Conservation (phyloP, 116 monocot species). For the Dioscorea cayenensis region DNA sequence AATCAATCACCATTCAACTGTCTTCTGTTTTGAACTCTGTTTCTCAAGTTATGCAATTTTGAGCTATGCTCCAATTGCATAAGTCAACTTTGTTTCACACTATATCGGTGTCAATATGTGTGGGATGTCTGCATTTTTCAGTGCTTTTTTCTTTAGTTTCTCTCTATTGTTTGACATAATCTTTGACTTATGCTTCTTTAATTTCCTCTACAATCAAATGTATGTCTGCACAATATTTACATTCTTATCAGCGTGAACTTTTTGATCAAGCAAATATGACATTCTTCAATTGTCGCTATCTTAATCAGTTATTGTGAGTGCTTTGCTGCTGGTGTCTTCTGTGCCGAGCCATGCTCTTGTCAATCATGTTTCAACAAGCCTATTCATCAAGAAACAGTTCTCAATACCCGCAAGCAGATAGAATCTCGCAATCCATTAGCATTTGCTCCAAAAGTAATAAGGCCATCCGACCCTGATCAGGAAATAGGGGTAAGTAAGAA, state of each 20-base stretch:
- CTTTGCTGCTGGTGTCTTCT: slow-evolving; percentile 95
- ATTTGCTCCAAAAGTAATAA: slow-evolving; percentile 98
- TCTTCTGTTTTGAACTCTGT: too few species aligned
- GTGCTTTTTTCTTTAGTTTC: background rate
- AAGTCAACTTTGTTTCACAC: too few species aligned
- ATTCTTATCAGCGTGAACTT: background rate
- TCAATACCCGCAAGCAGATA: slow-evolving; percentile 92
- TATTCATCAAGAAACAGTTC: slow-evolving; percentile 77
- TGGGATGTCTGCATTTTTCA: background rate
- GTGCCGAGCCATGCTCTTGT: slow-evolving; percentile 82
- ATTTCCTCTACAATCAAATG: background rate
- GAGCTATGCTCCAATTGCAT: too few species aligned
- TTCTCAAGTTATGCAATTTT: too few species aligned
- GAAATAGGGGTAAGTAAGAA: slow-evolving; percentile 59
- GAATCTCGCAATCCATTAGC: slow-evolving; percentile 97
- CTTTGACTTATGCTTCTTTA: background rate
- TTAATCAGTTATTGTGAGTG: slow-evolving; percentile 86
- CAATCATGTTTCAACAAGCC: slow-evolving; percentile 92
- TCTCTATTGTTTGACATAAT: background rate
- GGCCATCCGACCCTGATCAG: slow-evolving; percentile 28
- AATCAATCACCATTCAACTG: too few species aligned
- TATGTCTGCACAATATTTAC: background rate
- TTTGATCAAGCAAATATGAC: background rate
- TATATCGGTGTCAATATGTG: too few species aligned
- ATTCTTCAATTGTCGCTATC: background rate